Conservation (phyloP, 2,329 filamentous ascomycete species). For the Dothideomycetidae sp. region DNA sequence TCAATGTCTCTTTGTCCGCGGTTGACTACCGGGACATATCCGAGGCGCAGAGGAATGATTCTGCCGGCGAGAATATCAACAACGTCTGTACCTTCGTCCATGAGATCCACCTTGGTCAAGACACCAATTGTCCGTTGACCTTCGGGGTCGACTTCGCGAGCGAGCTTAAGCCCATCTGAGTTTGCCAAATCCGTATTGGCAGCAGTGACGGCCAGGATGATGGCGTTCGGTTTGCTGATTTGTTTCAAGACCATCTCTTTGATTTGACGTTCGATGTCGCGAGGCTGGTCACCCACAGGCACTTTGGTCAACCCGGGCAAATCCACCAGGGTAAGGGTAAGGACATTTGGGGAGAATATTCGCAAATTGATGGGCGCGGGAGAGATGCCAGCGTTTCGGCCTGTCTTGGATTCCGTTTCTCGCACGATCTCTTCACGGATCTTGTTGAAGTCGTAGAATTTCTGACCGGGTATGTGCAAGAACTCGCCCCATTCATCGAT, state of each 20-base stretch:
- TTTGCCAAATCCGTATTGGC: constrained; percentile 98
- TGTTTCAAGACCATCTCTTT: constrained; percentile 97
- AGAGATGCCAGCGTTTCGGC: constrained; percentile 90
- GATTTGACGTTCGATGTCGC: constrained; percentile 94
- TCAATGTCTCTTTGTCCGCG: constrained; percentile 96
- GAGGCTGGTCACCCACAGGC: constrained; percentile 86
- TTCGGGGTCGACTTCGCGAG: constrained; percentile 90
- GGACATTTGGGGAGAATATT: constrained; percentile 96
- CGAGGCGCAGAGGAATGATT: constrained; percentile 86
- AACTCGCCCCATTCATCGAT: constrained; percentile 97
- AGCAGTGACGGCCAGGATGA: constrained; percentile 89
- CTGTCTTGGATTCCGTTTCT: constrained; percentile 93
- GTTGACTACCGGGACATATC: constrained; percentile 96
- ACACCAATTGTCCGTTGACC: constrained; percentile 97
- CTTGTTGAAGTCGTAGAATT: constrained; percentile 96
- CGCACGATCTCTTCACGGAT: constrained; percentile 94
- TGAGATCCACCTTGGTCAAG: constrained; percentile 94
- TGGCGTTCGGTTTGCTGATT: constrained; percentile 95
- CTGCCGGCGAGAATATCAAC: constrained; percentile 96
- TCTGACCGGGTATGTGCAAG: constrained; percentile 90
- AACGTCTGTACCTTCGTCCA: constrained; percentile 97
- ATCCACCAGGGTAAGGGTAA: constrained; percentile 93
- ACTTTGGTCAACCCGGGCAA: constrained; percentile 93
- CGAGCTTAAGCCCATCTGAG: constrained; percentile 92
- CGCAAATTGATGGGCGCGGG: constrained; percentile 92